Percentiles rank a stretch among this genome's conserved stretches.
Conservation (phyloP, 108 stramenopile species). For the Poteriospumella lacustris region DNA sequence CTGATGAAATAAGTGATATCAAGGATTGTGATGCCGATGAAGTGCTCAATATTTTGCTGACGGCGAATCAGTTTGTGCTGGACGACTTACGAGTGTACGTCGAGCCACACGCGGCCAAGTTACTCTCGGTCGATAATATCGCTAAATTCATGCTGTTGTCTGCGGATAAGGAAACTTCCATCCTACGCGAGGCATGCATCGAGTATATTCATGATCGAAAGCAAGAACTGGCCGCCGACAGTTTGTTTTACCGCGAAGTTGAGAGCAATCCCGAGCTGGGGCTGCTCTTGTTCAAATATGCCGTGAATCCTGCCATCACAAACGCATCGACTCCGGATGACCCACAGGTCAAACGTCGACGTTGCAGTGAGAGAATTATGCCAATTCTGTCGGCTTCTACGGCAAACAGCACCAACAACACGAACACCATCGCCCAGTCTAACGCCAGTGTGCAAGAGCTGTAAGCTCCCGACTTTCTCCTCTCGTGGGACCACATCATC, state of each 20-base stretch:
- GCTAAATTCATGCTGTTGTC: not conserved
- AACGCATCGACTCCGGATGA: too few species aligned
- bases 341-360: too few species aligned
- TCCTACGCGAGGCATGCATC: not conserved
- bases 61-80: constrained; percentile 76
- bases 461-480: not conserved
- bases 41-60: constrained; percentile 64
- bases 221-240: not conserved
- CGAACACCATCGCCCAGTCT: not conserved
- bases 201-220: not conserved
- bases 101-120: not conserved
- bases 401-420: too few species aligned
- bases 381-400: too few species aligned
- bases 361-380: too few species aligned
- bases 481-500: not conserved
- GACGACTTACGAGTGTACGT: not conserved
- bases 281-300: not conserved
- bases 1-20: constrained; percentile 73
- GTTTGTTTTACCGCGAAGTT: not conserved
- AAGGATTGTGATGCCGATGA: constrained; percentile 61
- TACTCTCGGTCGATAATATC: not conserved
- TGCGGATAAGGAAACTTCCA: not conserved
- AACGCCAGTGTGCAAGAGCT: not conserved
- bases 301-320: not conserved
- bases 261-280: not conserved